Percentiles rank a stretch among this genome's conserved stretches.
phyloP scores from a whole-genome alignment of 805 yeast species.

The Wickerhamiella occidentalis region DNA sequence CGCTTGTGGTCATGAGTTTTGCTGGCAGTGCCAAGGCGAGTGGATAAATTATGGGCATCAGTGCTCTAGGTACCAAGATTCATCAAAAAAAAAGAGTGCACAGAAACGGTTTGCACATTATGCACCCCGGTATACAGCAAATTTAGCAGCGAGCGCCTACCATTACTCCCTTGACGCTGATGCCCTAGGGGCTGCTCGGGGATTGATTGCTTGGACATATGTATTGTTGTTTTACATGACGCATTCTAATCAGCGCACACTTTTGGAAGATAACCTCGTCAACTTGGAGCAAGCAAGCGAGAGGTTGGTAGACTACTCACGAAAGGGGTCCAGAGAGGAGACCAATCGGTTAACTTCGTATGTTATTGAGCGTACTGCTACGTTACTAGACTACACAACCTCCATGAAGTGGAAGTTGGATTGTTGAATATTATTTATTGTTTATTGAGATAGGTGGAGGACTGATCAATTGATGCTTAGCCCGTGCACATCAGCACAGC shows the following conservation, averaged over 20 bases:
- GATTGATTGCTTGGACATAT: slow-evolving; percentile 81
- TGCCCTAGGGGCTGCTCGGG: slow-evolving; percentile 38
- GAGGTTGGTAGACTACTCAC: slow-evolving; percentile 23
- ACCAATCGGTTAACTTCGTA: neutral
- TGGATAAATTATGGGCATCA: slow-evolving; percentile 10
- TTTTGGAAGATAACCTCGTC: slow-evolving; percentile 62
- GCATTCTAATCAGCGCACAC: slow-evolving; percentile 37
- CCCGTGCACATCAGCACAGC: too few species aligned
- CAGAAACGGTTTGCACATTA: slow-evolving; percentile 12
- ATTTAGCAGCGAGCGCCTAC: neutral
- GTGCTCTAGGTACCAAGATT: slow-evolving; percentile 1
- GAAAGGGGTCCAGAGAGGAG: neutral
- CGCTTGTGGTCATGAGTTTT: slow-evolving; percentile 64
- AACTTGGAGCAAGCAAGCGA: slow-evolving; percentile 56
- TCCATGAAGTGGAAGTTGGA: slow-evolving; percentile 3
- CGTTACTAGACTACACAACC: neutral
- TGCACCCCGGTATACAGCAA: slow-evolving; percentile 10
- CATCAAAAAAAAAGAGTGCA: neutral
- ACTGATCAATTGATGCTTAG: too few species aligned
- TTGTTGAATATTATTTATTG: neutral
- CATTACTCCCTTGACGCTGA: slow-evolving; percentile 37
- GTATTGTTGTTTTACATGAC: slow-evolving; percentile 62
- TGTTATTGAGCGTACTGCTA: neutral
- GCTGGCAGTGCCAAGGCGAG: slow-evolving; percentile 65
- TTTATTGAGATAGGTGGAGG: too few species aligned